Evolutionary conservation across 495 filamentous ascomycete species (phyloP), one percentile per base, ranked within the genome.

Genomic region (Penicillium goetzii): DNA sequence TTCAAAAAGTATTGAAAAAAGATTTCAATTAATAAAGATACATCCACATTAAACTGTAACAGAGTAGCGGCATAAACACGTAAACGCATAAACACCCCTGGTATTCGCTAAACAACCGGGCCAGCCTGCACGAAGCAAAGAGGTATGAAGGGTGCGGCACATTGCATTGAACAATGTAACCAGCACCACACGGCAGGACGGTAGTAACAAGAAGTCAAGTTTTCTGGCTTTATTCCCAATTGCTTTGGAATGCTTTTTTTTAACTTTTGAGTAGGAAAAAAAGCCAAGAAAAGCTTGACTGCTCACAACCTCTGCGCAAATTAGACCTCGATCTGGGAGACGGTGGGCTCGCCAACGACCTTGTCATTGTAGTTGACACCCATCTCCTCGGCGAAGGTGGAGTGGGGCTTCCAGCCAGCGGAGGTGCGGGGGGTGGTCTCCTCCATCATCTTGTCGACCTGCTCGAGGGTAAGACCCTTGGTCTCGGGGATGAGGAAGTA

Each of bases 361-460:
- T 76, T 73, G 21, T 84, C 79, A 3, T 83, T 78, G 55, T 57
- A 57, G 43, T 78, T 81, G 54, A 85, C 59, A 62, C 83, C 81
- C 84, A 88, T 88, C 64, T 90, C 85, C 38, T 75, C 75, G 12
- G 89, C 87, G 65, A 90, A 93, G 60, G 91, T 95, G 60, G 80
- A 79, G 70, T 86, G 85, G 15, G 90, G 90, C 74, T 83, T 84
- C 92, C 92, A 95, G 69, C 81, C 83, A 74, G 83, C 75, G n/a
- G 90, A 92, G 25, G 86, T 90, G 17, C 89, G 83, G 14, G 92
- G 89, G 11, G 84, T 91, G 28, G 85, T 87, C 84, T 95, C 91
- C 78, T 92, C 91, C 82, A 96, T 85, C 92, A 94, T 93, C 78
- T 86, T 85, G 80, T 95, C 92, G 69, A 96, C 89, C 74, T 96